phyloP scores from a whole-genome alignment of 129 eudicot genomes.

The Kitagawia praeruptora region DNA sequence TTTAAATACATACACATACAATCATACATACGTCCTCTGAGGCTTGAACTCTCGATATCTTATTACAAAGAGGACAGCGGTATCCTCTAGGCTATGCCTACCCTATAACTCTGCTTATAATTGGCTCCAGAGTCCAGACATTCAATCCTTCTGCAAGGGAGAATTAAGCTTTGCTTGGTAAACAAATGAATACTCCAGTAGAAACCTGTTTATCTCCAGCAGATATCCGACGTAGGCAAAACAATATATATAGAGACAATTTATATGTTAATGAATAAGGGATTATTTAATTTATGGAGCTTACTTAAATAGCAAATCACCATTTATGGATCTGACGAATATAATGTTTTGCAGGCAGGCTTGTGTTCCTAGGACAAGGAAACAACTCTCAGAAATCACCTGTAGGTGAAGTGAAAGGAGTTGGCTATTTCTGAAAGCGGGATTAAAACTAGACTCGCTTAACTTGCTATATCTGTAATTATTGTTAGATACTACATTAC shows the following conservation, averaged over 20 bases:
- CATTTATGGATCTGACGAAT: neutral
- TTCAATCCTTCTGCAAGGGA: neutral
- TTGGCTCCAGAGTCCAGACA: neutral
- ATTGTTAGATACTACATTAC: neutral
- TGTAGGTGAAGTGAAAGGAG: constrained; percentile 38
- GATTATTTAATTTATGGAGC: neutral
- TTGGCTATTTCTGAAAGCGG: constrained; percentile 57
- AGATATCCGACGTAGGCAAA: neutral
- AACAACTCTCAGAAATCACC: constrained; percentile 26
- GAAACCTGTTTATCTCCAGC: neutral
- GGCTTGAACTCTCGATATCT: too few species aligned
- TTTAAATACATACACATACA: neutral
- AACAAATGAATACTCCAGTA: neutral
- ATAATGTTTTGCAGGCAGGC: constrained; percentile 47
- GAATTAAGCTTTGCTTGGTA: neutral
- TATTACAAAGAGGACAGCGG: neutral
- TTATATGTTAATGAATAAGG: neutral
- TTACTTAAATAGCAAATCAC: neutral
- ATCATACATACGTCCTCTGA: too few species aligned
- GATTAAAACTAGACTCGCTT: neutral
- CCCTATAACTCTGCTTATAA: neutral
- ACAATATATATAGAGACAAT: neutral
- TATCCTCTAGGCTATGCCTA: neutral
- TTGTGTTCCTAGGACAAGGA: constrained; percentile 63
- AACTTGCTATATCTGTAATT: constrained; percentile 8